Base-by-base conservation (phyloP, 2,329 filamentous ascomycete species). In the Blastomyces gilchristii region DNA sequence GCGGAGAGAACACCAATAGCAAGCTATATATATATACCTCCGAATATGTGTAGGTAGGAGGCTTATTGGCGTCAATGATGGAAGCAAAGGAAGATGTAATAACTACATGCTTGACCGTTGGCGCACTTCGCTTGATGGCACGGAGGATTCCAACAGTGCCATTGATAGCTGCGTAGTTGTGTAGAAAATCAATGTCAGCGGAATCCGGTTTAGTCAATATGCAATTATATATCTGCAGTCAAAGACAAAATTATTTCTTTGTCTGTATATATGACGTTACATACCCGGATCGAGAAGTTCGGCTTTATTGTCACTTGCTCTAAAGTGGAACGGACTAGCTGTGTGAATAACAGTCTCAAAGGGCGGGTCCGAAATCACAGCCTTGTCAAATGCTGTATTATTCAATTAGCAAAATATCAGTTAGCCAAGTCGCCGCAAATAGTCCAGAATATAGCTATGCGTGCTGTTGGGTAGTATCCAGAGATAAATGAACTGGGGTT, bases 281-380 rank as follows among this genome's bases (percentile, higher is more conserved):
- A 81, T 71, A 50, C 81, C 81, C 9, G 81, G 81, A 66, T 84
- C 81, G 28, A 84, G 73, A 11, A 84, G 72, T 62, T 78, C 77
- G 69, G 86, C 84, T 69, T 91, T 80, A 22, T 87, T 83, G 68
- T 86, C 81, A 31, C 89, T 85, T 62, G 94, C 85, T 43, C 87
- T 87, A 71, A 86, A 83, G 69, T 89, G 86, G 77, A 89, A 92
- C 0, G 90, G 89, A 0, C 83, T 87, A 1, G 88, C 87, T 6
- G 87, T 90, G 72, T 91, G 87, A 60, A 91, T 80, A 58, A 93
- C 87, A 56, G 83, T 86, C 69, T 90, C 86, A 66, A 93, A 89
- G 0, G 85, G 83, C 0, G 84, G 84, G 62, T 83, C 78, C 18
- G 83, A 85, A 66, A 83, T 78, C 58, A 86, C 80, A 18, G 82